phyloP scores from a whole-genome alignment of 257 asterid species.

The Parsonsia alboflavescens region DNA sequence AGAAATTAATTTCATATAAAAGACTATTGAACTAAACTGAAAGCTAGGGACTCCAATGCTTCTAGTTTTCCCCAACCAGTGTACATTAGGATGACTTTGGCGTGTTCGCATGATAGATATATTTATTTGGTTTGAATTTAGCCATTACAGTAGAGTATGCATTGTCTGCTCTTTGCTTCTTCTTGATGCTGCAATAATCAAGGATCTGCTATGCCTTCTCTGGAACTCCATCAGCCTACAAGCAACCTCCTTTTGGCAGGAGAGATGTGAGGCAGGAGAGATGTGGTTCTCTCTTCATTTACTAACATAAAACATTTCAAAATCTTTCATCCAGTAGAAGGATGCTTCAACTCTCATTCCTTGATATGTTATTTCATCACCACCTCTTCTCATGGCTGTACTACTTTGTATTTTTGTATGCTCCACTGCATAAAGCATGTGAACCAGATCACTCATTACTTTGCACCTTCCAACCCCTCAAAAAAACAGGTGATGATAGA shows the following conservation, averaged over 20 bases:
- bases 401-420: not conserved
- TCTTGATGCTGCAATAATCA: not conserved
- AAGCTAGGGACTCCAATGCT: not conserved
- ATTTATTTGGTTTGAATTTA: not conserved
- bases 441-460: no score
- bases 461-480: conserved; percentile 12
- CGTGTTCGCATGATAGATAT: not conserved
- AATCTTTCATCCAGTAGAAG: not conserved
- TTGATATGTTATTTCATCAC: not conserved
- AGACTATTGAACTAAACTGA: not conserved
- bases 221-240: not conserved
- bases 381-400: not conserved
- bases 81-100: not conserved
- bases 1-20: not conserved
- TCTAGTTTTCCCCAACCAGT: not conserved
- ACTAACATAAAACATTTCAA: not conserved
- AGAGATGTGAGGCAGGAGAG: not conserved
- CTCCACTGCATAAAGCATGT: no score
- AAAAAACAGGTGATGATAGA: conserved; percentile 86
- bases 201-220: not conserved
- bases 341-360: not conserved
- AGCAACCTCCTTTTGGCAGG: not conserved
- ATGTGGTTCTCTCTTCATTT: not conserved
- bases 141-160: not conserved
- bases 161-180: not conserved